Base-by-base conservation (phyloP, 768 basidiomycete genomes). In the Hirschioporus abietinus region DNA sequence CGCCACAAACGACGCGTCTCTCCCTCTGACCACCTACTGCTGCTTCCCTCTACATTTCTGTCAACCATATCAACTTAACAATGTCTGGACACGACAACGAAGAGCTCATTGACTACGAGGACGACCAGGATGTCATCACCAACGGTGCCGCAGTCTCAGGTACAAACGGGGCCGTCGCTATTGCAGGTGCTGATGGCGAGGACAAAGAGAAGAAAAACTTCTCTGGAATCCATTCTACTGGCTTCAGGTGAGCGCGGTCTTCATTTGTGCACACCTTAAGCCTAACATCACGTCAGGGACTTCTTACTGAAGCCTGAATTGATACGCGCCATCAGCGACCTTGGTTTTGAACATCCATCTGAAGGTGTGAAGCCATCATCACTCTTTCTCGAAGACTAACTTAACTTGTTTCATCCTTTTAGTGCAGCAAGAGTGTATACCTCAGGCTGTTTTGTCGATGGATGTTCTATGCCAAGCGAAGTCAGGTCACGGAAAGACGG, bases 381-480 rank as follows among this genome's bases (percentile, higher is more conserved):
- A 58, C 24, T 57, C 63, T 35, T 35, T 64, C 15, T 35, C 64
- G 34, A 30, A 60, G 18, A 20, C 26, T 15, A 20, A 34, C 10
- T 6, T 15, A 15, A 24, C 10, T 58, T 65, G 42, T 30, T 60
- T 57, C 18, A 30, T 27, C 17, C 63, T 68, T 6, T 18, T 73
- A 99, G 97, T 99, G 70, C 97, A 99, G 82, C 97, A 99, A 83
- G 97, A 99, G 83, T 99, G 97, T 79, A 99, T 99, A 73, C 97
- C 97, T 60, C 97, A 99, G 81, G 96, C 97, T 66, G 97, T 99
- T 72, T 85, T 99, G 65, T 97, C 97, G 69, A 99, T 98, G 93
- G 97, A 99, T 74, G 96, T 99, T 59, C 87, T 99, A 61, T 99
- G 97, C 80, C 97, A 99, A 80, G 97, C 97, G 69, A 99, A 99